phyloP scores from a whole-genome alignment of 495 filamentous ascomycete genomes.

The Penicillium verhagenii region DNA sequence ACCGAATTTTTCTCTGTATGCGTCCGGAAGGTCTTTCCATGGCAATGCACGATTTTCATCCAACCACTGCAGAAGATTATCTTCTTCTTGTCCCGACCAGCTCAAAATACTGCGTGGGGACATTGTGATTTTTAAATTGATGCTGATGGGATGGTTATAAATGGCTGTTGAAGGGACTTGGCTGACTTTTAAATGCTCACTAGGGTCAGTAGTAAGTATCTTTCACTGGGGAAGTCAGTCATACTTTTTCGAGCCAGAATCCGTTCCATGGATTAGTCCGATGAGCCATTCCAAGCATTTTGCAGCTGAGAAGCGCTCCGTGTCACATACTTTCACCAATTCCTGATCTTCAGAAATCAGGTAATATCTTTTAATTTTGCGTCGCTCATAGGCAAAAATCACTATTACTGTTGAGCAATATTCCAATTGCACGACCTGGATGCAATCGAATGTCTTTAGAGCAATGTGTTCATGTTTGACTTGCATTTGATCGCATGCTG shows the following conservation, averaged over 20 bases:
- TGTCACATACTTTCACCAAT: too few relatives aligned
- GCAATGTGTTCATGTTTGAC: too few relatives aligned
- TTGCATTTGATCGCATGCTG: too few relatives aligned
- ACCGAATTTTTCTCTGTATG: slow-evolving; percentile 9
- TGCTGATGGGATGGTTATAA: not conserved
- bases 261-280: not conserved
- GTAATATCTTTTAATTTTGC: too few relatives aligned
- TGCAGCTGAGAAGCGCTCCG: too few relatives aligned
- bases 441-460: too few relatives aligned
- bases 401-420: too few relatives aligned
- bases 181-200: not conserved
- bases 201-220: not conserved
- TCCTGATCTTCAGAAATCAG: too few relatives aligned
- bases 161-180: not conserved
- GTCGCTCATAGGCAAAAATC: too few relatives aligned
- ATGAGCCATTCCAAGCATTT: not conserved
- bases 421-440: too few relatives aligned
- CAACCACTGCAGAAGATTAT: slow-evolving; percentile 12
- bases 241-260: not conserved
- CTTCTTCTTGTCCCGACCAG: slow-evolving; percentile 6
- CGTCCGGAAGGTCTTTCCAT: slow-evolving; percentile 8
- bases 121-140: not conserved
- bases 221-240: not conserved
- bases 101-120: not conserved
- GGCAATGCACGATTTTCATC: slow-evolving; percentile 4